These are phyloP conservation scores for Hypsizygus ulmarius DNA, from an alignment of 1,284 basidiomycete genomes.

Conservation along the genomic window DNA sequence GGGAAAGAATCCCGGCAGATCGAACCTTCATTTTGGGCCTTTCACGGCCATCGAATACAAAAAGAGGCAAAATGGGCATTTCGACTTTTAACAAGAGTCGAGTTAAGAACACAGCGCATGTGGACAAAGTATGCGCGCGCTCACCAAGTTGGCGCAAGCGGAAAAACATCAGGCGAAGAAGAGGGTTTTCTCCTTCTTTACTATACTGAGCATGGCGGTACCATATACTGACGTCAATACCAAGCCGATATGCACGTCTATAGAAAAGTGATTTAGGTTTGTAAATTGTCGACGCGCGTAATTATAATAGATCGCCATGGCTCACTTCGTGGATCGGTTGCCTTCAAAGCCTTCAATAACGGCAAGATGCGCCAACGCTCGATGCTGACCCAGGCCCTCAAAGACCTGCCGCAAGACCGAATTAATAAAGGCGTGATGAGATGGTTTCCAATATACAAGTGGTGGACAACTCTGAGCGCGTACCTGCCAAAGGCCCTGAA, in stretches of 20 bases:
- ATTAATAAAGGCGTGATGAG: neutral
- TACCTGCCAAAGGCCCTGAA: slow-evolving; percentile 33
- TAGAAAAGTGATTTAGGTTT: neutral
- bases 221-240: slow-evolving; percentile 50
- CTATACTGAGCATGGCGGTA: slow-evolving; percentile 36
- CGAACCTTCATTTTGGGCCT: slow-evolving; percentile 50
- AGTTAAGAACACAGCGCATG: neutral
- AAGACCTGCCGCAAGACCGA: slow-evolving; percentile 28
- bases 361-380: slow-evolving; percentile 36
- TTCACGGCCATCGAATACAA: slow-evolving; percentile 69
- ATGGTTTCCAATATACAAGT: neutral
- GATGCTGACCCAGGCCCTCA: slow-evolving; percentile 35
- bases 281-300: neutral
- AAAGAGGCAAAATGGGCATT: slow-evolving; percentile 57
- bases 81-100: slow-evolving; percentile 13
- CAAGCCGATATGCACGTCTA: slow-evolving; percentile 40
- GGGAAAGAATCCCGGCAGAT: neutral
- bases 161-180: slow-evolving; percentile 41
- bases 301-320: neutral
- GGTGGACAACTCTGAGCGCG: slow-evolving; percentile 2
- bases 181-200: slow-evolving; percentile 40
- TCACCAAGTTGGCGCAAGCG: slow-evolving; percentile 38
- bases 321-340: slow-evolving; percentile 32
- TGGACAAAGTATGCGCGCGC: slow-evolving; percentile 3
- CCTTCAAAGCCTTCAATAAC: slow-evolving; percentile 42